Conservation (phyloP, 352 stramenopile species). For the Aphanomyces invadans region DNA sequence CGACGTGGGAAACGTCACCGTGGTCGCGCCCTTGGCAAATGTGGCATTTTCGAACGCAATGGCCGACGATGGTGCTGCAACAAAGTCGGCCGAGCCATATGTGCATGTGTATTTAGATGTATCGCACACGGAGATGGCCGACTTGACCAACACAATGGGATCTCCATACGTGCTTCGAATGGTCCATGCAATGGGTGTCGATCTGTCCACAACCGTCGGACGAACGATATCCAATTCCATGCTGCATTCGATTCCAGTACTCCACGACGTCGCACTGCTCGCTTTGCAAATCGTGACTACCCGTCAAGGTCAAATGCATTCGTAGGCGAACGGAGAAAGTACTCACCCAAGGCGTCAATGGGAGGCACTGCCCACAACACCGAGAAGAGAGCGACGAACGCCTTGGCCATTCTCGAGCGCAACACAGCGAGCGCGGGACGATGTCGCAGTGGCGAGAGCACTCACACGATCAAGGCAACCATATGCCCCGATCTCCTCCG, state of each 20-base stretch:
- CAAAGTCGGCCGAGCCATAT: neutral
- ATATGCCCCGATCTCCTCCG: neutral
- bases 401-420: too few species aligned
- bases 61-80: neutral
- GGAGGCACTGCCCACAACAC: too few species aligned
- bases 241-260: conserved; percentile 1
- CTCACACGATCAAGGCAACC: too few species aligned
- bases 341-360: too few species aligned
- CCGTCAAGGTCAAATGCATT: neutral
- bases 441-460: too few species aligned
- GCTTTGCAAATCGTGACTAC: conserved; percentile 2
- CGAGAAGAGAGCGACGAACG: too few species aligned
- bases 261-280: neutral
- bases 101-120: neutral
- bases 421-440: too few species aligned
- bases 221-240: neutral
- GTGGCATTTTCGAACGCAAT: neutral
- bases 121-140: neutral
- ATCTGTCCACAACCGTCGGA: neutral
- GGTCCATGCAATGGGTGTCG: neutral
- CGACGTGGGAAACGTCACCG: neutral
- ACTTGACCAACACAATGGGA: neutral
- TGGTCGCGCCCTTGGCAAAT: neutral
- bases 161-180: conserved; percentile 7
- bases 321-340: neutral